Base-by-base conservation (phyloP, 805 yeast genomes). In the Kuraishia piskuri region DNA sequence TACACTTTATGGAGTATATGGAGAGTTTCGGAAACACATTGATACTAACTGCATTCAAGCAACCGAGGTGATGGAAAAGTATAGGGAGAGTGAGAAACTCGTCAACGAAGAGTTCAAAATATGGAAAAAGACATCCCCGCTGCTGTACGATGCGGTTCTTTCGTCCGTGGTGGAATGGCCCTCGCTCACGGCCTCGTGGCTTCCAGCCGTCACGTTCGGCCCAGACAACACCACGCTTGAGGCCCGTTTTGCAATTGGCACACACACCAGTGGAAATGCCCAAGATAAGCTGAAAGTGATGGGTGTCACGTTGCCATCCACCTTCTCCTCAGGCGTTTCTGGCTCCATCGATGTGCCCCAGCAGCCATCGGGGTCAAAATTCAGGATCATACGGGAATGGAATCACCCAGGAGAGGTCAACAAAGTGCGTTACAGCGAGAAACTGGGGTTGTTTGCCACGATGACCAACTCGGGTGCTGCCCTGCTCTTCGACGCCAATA, bases 41-140 rank as follows among this genome's bases (percentile, higher is more conserved):
- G 9, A 25, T 25, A 25, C 31, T 25, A 25, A 25, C 40, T 31
- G 17, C 7, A 14, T 12, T 10, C 17, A 14, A 31, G 40, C 7
- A 31, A 8, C 40, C n/a, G 48, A 45, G 24, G 48, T 45, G 48
- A 21, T 21, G 22, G 49, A 47, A 23, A 47, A 47, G 25, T 47
- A 47, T n/a, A 40, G 80, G 59, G 70, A 74, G 51, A 73, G 74
- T 50, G 88, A 83, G 60, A 86, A 86, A 62, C 67, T 84, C 9
- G 74, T 77, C 56, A 87, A 87, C 61, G 95, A 87, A 67, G 94
- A 87, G 68, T 86, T 78, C 73, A 81, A 81, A 60, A 79, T 84
- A 54, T 89, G 96, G 96, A 89, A 88, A 65, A 88, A 88, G 62
- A 79, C 92, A 1, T 84, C 87, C 14, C 96, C 95, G 2, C 72